Evolutionary conservation across 2,329 filamentous ascomycete species (phyloP).

Genomic region (Curvularia eragrostidis): DNA sequence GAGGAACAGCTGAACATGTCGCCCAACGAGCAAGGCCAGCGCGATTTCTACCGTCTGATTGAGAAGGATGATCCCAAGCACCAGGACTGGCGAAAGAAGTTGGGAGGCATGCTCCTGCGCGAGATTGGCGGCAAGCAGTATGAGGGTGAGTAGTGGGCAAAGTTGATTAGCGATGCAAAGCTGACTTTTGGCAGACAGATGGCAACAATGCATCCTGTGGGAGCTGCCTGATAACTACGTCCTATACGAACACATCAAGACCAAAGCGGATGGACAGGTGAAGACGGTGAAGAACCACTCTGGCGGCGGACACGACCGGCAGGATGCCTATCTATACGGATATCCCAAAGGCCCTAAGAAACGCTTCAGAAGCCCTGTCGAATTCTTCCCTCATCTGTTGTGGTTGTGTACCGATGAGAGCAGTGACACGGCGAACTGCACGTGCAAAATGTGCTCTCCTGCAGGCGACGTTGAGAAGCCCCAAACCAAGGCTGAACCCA

Average conservation of each 20-base stretch:
- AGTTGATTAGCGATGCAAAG: constrained; percentile 21
- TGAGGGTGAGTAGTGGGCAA: constrained; percentile 31
- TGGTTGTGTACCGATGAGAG: constrained; percentile 63
- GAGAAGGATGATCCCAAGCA: constrained; percentile 60
- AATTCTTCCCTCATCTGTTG: constrained; percentile 66
- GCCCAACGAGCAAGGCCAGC: constrained; percentile 60
- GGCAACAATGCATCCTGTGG: constrained; percentile 58
- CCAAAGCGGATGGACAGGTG: constrained; percentile 56
- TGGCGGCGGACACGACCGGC: constrained; percentile 60
- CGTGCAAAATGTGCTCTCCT: constrained; percentile 64
- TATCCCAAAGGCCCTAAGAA: constrained; percentile 64
- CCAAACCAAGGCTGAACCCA: constrained; percentile 31
- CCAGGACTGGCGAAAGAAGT: constrained; percentile 64
- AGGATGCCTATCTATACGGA: constrained; percentile 67
- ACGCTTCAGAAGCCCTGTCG: constrained; percentile 63
- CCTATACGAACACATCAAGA: constrained; percentile 66
- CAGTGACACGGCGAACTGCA: constrained; percentile 62
- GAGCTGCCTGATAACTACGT: constrained; percentile 63
- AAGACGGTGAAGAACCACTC: constrained; percentile 59
- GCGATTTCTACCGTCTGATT: constrained; percentile 62
- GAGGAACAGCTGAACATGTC: constrained; percentile 59
- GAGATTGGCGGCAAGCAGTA: constrained; percentile 53
- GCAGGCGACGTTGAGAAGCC: constrained; percentile 51
- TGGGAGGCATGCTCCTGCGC: constrained; percentile 64
- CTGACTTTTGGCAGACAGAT: constrained; percentile 47